phyloP scores from a whole-genome alignment of 306 rosid species.

The Cyclanthera cordifolia region DNA sequence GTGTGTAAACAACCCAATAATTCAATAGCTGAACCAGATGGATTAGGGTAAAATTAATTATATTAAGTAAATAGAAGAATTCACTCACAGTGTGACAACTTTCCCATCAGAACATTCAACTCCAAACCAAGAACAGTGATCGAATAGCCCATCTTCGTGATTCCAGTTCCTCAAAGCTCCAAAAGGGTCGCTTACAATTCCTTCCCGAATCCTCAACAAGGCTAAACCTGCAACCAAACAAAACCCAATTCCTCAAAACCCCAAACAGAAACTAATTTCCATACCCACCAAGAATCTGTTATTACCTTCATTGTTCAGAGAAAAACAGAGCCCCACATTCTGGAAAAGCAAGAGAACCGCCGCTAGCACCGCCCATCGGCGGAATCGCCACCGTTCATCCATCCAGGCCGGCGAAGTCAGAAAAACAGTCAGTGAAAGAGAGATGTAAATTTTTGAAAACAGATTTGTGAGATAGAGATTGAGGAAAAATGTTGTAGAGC shows the following conservation, averaged over 20 bases:
- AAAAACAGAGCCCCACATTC: slow-evolving; percentile 23
- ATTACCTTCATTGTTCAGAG: slow-evolving; percentile 41
- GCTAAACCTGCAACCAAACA: slow-evolving; percentile 48
- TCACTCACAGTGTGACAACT: slow-evolving; percentile 56
- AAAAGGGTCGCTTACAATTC: slow-evolving; percentile 37
- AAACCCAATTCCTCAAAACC: slow-evolving; percentile 5
- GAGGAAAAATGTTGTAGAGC: neutral
- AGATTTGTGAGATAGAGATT: neutral
- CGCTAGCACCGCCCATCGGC: slow-evolving; percentile 15
- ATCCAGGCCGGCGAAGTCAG: neutral
- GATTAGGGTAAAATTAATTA: too few relatives aligned
- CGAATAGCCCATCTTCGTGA: slow-evolving; percentile 17
- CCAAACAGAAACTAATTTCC: neutral
- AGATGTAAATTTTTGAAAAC: neutral
- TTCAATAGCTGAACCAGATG: too few relatives aligned
- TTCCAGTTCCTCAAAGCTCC: slow-evolving; percentile 52
- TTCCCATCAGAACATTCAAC: slow-evolving; percentile 53
- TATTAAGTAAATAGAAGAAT: neutral
- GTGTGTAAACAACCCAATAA: too few relatives aligned
- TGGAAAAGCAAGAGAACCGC: slow-evolving; percentile 15
- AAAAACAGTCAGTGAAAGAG: neutral
- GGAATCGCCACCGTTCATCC: slow-evolving; percentile 29
- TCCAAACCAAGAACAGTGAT: slow-evolving; percentile 64
- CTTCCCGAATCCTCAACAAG: slow-evolving; percentile 39
- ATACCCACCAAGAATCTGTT: neutral